These are phyloP conservation scores for Kockiozyma suomiensis DNA, from an alignment of 805 yeast species.

Conservation along the genomic window DNA sequence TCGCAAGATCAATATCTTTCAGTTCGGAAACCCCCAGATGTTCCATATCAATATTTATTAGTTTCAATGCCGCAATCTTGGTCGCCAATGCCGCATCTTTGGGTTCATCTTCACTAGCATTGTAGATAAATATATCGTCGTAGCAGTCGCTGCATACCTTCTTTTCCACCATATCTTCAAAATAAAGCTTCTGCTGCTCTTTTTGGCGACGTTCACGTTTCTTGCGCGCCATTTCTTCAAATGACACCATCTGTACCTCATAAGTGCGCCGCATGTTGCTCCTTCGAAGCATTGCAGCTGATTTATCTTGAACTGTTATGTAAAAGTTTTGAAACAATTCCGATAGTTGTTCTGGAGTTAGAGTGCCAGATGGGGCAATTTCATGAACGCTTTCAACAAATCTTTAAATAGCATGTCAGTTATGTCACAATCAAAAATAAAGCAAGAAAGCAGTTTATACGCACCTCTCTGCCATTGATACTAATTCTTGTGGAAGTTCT, in stretches of 20 bases:
- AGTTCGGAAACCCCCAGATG: constrained; percentile 40
- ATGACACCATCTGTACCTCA: constrained; percentile 42
- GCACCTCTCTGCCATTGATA: constrained; percentile 25
- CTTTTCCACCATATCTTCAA: constrained; percentile 44
- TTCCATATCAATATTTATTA: constrained; percentile 38
- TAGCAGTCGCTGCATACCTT: constrained; percentile 44
- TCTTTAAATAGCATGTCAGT: background rate
- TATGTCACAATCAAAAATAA: too few species aligned
- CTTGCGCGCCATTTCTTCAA: constrained; percentile 41
- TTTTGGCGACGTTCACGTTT: constrained; percentile 39
- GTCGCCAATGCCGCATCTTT: constrained; percentile 35
- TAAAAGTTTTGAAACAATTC: constrained; percentile 48
- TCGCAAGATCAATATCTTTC: constrained; percentile 18
- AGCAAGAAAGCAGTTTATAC: background rate
- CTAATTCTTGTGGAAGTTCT: constrained; percentile 29
- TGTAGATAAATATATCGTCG: constrained; percentile 40
- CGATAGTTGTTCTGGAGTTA: constrained; percentile 45
- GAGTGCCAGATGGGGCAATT: constrained; percentile 40
- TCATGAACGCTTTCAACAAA: constrained; percentile 40
- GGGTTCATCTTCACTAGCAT: constrained; percentile 39
- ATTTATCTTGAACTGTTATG: constrained; percentile 37
- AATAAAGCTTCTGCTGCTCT: constrained; percentile 35
- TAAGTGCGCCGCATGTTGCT: constrained; percentile 36
- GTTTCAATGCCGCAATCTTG: constrained; percentile 39
- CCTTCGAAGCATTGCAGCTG: constrained; percentile 35